Evolutionary conservation across 768 basidiomycete species (phyloP).

Genomic region (Hericium alpestre): DNA sequence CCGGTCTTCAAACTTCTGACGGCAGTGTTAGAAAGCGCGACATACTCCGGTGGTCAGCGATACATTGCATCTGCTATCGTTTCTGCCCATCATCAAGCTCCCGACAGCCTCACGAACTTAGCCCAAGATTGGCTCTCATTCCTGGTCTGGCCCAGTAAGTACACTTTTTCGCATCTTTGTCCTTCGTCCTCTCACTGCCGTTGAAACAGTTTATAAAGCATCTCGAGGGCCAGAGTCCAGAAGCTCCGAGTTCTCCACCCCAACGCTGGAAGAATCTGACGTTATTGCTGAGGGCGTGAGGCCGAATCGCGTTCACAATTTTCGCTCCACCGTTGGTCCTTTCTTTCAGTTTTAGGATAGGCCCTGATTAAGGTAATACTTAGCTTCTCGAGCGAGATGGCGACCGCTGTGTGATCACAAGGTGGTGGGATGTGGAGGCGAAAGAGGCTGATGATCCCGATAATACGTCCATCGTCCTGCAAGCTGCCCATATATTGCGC

Average conservation of each 20-base stretch:
- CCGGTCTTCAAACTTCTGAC: too few relatives aligned
- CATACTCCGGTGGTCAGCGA: too few relatives aligned
- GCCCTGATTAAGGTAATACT: not conserved
- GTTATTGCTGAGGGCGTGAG: not conserved
- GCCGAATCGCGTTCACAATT: not conserved
- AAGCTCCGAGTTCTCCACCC: not conserved
- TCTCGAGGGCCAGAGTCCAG: not conserved
- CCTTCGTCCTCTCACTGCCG: too few relatives aligned
- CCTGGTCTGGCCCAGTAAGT: too few relatives aligned
- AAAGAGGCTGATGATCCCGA: not conserved
- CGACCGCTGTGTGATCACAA: not conserved
- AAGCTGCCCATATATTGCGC: not conserved
- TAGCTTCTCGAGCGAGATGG: not conserved
- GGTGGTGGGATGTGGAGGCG: not conserved
- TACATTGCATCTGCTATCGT: too few relatives aligned
- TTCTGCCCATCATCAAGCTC: too few relatives aligned
- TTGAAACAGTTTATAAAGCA: not conserved
- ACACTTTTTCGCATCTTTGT: too few relatives aligned
- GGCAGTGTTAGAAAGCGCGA: too few relatives aligned
- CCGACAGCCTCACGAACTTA: too few relatives aligned
- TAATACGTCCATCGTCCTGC: not conserved
- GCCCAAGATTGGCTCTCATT: too few relatives aligned
- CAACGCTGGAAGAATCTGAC: not conserved
- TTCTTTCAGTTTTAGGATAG: not conserved
- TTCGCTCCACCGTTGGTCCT: not conserved